Evolutionary conservation across 148 eudicot genomes (phyloP).

Genomic region (Vaccinium corymbosum): DNA sequence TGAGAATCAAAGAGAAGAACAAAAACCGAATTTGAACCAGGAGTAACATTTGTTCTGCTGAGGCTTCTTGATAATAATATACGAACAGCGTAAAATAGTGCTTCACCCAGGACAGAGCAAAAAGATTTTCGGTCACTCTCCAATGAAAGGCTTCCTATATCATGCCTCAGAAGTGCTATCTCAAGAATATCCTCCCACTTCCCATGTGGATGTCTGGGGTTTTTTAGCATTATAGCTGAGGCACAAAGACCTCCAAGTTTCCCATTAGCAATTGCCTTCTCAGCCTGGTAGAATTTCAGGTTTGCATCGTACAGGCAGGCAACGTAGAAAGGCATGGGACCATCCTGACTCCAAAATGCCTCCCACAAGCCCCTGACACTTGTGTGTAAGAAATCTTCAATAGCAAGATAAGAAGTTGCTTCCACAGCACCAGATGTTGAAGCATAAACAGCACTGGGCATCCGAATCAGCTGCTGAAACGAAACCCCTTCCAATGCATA

Average conservation of each 20-base stretch:
- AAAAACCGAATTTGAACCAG: constrained; percentile 62
- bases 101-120: constrained; percentile 61
- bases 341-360: constrained; percentile 81
- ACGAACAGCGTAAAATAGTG: constrained; percentile 70
- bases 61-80: constrained; percentile 78
- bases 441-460: constrained; percentile 86
- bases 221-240: constrained; percentile 67
- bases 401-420: constrained; percentile 65
- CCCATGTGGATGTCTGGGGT: constrained; percentile 86
- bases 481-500: constrained; percentile 86
- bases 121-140: constrained; percentile 52
- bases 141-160: constrained; percentile 48
- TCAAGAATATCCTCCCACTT: constrained; percentile 90
- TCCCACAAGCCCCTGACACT: constrained; percentile 87
- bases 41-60: constrained; percentile 54
- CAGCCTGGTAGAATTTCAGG: constrained; percentile 83
- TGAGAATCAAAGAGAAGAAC: constrained; percentile 77
- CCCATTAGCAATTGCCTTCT: constrained; percentile 73
- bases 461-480: constrained; percentile 89
- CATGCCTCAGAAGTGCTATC: constrained; percentile 68
- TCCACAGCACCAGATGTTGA: constrained; percentile 74
- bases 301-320: constrained; percentile 57
- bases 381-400: constrained; percentile 91
- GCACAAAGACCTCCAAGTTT: constrained; percentile 77
- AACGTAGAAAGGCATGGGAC: constrained; percentile 60